These are phyloP conservation scores for Royoungia palumana DNA, from an alignment of 768 basidiomycete species.

Conservation along the genomic window DNA sequence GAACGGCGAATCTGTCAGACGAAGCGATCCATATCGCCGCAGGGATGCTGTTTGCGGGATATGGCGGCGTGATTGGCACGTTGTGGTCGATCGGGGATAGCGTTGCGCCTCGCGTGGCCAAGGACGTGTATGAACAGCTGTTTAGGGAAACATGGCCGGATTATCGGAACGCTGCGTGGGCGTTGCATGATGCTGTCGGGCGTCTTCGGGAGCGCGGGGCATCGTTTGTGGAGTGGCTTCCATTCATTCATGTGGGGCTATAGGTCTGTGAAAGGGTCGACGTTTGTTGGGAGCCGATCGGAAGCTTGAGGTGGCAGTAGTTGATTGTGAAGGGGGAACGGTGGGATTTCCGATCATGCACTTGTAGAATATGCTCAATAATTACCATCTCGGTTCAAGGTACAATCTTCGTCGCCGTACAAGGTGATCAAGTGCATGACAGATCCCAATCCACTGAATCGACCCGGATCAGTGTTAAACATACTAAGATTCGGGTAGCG, in stretches of 20 bases:
- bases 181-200: constrained; percentile 1
- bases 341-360: no score
- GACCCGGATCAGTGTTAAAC: no score
- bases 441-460: no score
- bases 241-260: background rate
- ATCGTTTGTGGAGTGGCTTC: background rate
- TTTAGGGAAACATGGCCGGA: background rate
- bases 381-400: no score
- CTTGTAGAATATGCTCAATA: no score
- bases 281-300: no score
- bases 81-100: constrained; percentile 43
- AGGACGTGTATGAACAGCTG: constrained; percentile 28
- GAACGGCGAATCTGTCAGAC: constrained; percentile 30
- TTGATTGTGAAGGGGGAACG: no score
- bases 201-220: background rate
- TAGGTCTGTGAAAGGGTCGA: background rate
- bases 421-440: no score
- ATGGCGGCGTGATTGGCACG: constrained; percentile 37
- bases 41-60: constrained; percentile 37
- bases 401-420: no score
- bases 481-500: no score
- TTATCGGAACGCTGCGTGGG: background rate
- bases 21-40: constrained; percentile 43
- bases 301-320: no score
- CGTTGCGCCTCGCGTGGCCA: constrained; percentile 34